phyloP scores from a whole-genome alignment of 257 asterid genomes.

The Eustoma russellianum region DNA sequence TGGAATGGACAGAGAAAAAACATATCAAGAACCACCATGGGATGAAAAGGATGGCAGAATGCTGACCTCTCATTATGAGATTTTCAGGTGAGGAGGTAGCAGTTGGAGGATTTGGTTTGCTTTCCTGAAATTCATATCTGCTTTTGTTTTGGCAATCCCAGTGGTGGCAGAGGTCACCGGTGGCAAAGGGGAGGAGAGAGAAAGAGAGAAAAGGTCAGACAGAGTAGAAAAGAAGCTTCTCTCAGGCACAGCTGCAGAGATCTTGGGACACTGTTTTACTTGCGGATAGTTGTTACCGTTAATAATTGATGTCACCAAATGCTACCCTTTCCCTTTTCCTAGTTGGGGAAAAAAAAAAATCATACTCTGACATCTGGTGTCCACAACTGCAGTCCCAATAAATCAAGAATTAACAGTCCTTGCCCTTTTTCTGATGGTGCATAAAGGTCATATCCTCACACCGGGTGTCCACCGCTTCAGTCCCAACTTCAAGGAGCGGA shows the following conservation, averaged over 20 bases:
- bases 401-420: too few relatives aligned
- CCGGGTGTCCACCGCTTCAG: too few relatives aligned
- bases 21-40: slow-evolving; percentile 14
- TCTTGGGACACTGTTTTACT: slow-evolving; percentile 17
- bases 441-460: too few relatives aligned
- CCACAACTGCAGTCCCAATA: too few relatives aligned
- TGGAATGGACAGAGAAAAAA: slow-evolving; percentile 15
- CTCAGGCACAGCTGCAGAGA: slow-evolving; percentile 43
- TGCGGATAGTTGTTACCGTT: slow-evolving; percentile 16
- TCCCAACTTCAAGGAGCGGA: too few relatives aligned
- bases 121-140: slow-evolving; percentile 49
- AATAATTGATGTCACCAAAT: slow-evolving; percentile 27
- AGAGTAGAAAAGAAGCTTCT: slow-evolving; percentile 56
- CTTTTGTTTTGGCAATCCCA: slow-evolving; percentile 10
- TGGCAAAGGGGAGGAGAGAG: not conserved
- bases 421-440: too few relatives aligned
- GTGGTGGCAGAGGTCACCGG: slow-evolving; percentile 9
- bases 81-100: slow-evolving; percentile 12
- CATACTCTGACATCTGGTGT: too few relatives aligned
- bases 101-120: slow-evolving; percentile 14
- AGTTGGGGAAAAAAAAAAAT: too few relatives aligned
- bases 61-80: slow-evolving; percentile 37
- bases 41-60: slow-evolving; percentile 25
- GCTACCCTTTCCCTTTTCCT: slow-evolving; percentile 27
- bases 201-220: slow-evolving; percentile 9